phyloP scores from a whole-genome alignment of 2,329 filamentous ascomycete genomes.

The Pseudofabraea citricarpa region DNA sequence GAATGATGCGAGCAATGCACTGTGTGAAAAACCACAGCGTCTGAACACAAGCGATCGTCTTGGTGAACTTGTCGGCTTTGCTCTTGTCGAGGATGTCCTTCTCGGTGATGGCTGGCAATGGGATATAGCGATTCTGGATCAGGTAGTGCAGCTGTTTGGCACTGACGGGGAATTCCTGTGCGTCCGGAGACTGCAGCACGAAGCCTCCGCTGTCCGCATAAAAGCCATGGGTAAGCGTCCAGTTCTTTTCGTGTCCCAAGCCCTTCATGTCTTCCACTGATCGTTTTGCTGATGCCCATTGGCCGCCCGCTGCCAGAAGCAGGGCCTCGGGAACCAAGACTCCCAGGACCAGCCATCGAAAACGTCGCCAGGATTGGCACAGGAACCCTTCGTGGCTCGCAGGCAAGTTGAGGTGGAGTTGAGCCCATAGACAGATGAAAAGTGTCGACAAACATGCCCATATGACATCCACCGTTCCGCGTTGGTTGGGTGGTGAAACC shows the following conservation, averaged over 20 bases:
- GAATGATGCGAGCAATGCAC: conserved; percentile 9
- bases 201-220: conserved; percentile 38
- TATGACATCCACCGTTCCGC: not conserved
- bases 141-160: conserved; percentile 30
- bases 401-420: not conserved
- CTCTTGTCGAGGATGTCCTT: conserved; percentile 26
- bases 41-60: too few relatives aligned
- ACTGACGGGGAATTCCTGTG: conserved; percentile 30
- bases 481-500: conserved; percentile 3
- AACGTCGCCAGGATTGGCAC: not conserved
- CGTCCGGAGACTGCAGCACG: conserved; percentile 26
- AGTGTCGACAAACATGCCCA: not conserved
- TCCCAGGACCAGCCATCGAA: not conserved
- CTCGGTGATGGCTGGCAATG: conserved; percentile 20
- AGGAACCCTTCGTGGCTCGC: not conserved
- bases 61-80: conserved; percentile 23
- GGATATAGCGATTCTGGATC: conserved; percentile 23
- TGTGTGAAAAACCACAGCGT: conserved; percentile 18
- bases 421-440: not conserved
- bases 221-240: conserved; percentile 36
- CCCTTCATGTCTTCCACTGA: conserved; percentile 25
- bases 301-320: conserved; percentile 29
- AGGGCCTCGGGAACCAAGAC: conserved; percentile 6
- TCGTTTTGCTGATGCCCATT: conserved; percentile 28
- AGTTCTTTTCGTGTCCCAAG: conserved; percentile 15